Conservation (phyloP, 805 yeast species). For the Kodamaea restingae region DNA sequence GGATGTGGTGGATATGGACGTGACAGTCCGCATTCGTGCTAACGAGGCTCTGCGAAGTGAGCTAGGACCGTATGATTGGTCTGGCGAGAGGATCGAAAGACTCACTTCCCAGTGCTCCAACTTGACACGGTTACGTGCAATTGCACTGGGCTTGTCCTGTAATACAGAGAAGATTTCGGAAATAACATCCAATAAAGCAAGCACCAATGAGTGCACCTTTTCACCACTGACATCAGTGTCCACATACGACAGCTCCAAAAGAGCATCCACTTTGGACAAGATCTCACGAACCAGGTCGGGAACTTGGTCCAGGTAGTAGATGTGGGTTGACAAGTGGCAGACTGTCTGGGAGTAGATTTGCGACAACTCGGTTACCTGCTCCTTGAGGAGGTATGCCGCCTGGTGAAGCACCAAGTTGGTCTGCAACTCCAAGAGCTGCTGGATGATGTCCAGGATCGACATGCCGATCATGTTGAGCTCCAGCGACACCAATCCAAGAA, state of each 20-base stretch:
- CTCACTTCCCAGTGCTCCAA: conserved; percentile 43
- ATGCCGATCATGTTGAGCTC: conserved; percentile 83
- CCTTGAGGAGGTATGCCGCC: conserved; percentile 15
- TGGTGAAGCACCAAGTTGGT: conserved; percentile 27
- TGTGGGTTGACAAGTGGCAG: conserved; percentile 68
- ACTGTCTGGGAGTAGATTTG: conserved; percentile 53
- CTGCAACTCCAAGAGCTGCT: conserved; percentile 53
- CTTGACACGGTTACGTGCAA: conserved; percentile 42
- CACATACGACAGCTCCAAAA: conserved; percentile 16
- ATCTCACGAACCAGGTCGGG: conserved; percentile 76
- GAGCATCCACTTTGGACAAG: conserved; percentile 40
- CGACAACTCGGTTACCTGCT: conserved; percentile 29
- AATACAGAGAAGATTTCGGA: conserved; percentile 27
- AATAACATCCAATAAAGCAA: conserved; percentile 30
- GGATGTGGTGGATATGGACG: conserved; percentile 4
- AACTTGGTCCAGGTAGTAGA: conserved; percentile 82
- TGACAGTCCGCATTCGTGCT: conserved; percentile 3
- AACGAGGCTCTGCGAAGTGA: conserved; percentile 5
- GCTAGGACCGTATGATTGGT: conserved; percentile 15
- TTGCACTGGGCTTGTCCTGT: conserved; percentile 30
- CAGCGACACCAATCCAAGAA: conserved; percentile 63
- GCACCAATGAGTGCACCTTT: conserved; percentile 19
- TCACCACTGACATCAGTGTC: conserved; percentile 10
- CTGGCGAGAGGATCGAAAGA: conserved; percentile 28
- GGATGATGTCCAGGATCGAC: conserved; percentile 75